Percentiles rank a stretch among this genome's conserved stretches.
These are phyloP conservation scores for Ophiostoma montium DNA, from an alignment of 2,329 filamentous ascomycete species.

Conservation along the genomic window DNA sequence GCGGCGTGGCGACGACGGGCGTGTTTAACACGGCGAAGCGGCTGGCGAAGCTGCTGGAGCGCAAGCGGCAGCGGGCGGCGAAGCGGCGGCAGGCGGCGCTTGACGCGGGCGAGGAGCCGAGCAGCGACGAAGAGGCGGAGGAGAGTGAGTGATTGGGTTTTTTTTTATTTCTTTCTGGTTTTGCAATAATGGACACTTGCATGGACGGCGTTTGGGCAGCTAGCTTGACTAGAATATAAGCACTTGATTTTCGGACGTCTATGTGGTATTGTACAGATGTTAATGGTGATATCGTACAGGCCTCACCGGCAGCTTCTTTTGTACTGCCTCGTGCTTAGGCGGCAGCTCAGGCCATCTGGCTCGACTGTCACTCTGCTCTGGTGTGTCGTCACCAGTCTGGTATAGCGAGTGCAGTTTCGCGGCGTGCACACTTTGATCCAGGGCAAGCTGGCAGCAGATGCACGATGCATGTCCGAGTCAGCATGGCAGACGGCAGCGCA, in stretches of 20 bases:
- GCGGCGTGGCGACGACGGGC: constrained; percentile 66
- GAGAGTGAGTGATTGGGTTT: not conserved
- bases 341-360: not conserved
- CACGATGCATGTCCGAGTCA: not conserved
- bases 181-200: too few species aligned
- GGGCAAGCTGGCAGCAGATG: too few species aligned
- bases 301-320: too few species aligned
- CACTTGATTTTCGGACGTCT: too few species aligned
- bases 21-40: constrained; percentile 83
- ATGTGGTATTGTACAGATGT: too few species aligned
- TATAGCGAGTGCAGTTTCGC: too few species aligned
- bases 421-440: too few species aligned
- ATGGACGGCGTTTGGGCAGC: not conserved
- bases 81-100: constrained; percentile 40
- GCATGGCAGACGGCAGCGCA: too few species aligned
- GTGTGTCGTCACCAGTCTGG: not conserved
- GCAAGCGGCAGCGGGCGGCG: constrained; percentile 48
- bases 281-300: too few species aligned
- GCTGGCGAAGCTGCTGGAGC: constrained; percentile 65
- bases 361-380: not conserved
- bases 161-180: not conserved
- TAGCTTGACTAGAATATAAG: too few species aligned
- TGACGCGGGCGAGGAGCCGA: constrained; percentile 35
- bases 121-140: constrained; percentile 29
- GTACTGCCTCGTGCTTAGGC: too few species aligned